Conservation (phyloP, 495 filamentous ascomycete species). For the Annulohypoxylon bovei region DNA sequence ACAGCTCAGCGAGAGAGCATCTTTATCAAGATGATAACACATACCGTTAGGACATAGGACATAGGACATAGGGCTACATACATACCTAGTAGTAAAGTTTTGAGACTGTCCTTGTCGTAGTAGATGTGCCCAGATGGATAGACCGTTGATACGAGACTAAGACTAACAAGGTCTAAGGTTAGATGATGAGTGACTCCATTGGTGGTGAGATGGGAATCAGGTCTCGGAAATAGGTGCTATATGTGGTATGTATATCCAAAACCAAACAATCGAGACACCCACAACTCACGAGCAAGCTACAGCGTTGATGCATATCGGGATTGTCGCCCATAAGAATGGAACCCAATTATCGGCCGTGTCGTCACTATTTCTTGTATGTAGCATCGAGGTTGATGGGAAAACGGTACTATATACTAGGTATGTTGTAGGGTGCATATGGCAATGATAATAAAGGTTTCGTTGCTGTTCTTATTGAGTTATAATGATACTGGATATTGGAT, state of each 20-base stretch:
- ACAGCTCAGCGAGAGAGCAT: neutral
- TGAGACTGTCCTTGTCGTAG: slow-evolving; percentile 3
- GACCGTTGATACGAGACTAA: slow-evolving; percentile 24
- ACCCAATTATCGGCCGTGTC: slow-evolving; percentile 32
- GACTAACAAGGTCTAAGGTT: slow-evolving; percentile 16
- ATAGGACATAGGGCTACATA: no score
- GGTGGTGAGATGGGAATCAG: slow-evolving; percentile 15
- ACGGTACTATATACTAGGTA: slow-evolving; percentile 2
- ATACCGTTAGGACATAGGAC: neutral
- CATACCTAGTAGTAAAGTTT: no score
- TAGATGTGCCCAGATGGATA: neutral
- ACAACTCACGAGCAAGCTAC: slow-evolving; percentile 11
- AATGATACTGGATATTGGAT: neutral
- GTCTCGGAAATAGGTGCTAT: slow-evolving; percentile 30
- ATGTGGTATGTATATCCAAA: slow-evolving; percentile 13
- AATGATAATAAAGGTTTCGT: neutral
- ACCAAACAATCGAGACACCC: slow-evolving; percentile 10
- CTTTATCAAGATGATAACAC: neutral
- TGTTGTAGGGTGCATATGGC: slow-evolving; percentile 13
- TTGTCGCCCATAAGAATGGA: slow-evolving; percentile 26
- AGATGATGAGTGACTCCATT: slow-evolving; percentile 6
- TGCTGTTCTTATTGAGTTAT: no score
- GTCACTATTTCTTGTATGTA: slow-evolving; percentile 11
- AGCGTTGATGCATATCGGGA: slow-evolving; percentile 25
- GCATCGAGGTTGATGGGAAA: no score